Evolutionary conservation across 306 rosid species (phyloP).

Genomic region (Mimosa pudica): DNA sequence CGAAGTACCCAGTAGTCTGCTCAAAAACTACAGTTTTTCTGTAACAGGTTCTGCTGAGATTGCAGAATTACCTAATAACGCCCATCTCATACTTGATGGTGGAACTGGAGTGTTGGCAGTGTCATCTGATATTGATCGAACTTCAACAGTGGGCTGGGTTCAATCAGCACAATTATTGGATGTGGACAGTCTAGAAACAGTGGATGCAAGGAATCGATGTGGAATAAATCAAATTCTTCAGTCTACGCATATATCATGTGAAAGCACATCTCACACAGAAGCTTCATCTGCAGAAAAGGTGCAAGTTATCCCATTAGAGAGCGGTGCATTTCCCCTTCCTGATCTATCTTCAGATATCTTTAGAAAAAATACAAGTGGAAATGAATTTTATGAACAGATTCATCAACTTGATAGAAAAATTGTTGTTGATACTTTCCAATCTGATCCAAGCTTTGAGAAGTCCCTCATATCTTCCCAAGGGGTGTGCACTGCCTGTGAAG

Average conservation of each 20-base stretch:
- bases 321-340: slow-evolving; percentile 95
- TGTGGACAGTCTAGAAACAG: slow-evolving; percentile 35
- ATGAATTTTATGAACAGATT: slow-evolving; percentile 35
- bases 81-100: slow-evolving; percentile 36
- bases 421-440: slow-evolving; percentile 48
- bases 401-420: slow-evolving; percentile 14
- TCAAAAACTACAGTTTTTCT: slow-evolving; percentile 48
- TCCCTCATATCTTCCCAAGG: slow-evolving; percentile 47
- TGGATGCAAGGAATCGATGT: slow-evolving; percentile 24
- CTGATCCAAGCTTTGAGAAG: slow-evolving; percentile 44
- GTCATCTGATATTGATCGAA: slow-evolving; percentile 37
- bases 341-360: slow-evolving; percentile 82
- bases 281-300: slow-evolving; percentile 77
- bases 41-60: slow-evolving; percentile 56
- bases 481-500: slow-evolving; percentile 28
- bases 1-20: slow-evolving; percentile 63
- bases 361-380: slow-evolving; percentile 47
- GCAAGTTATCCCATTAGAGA: slow-evolving; percentile 82
- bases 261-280: slow-evolving; percentile 46
- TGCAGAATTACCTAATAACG: slow-evolving; percentile 41
- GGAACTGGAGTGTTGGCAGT: slow-evolving; percentile 28
- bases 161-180: slow-evolving; percentile 43
- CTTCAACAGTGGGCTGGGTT: slow-evolving; percentile 39
- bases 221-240: slow-evolving; percentile 45
- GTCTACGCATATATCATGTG: slow-evolving; percentile 40